Evolutionary conservation across 1,284 basidiomycete genomes (phyloP).

Genomic region (Boletellus sp.): DNA sequence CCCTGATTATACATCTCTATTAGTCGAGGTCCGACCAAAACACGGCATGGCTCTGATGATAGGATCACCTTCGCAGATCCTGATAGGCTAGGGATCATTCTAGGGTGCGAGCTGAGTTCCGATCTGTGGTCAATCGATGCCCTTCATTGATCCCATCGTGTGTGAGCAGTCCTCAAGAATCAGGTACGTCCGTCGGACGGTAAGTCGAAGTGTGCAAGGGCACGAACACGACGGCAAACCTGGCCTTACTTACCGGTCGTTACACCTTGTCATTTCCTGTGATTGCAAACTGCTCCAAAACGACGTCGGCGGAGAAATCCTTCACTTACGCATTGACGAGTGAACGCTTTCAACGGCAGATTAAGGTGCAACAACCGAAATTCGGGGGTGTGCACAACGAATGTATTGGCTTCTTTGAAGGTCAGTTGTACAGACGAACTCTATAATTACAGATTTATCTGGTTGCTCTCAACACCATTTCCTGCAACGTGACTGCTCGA

Average conservation of each 20-base stretch:
- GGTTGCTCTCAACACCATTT: constrained; percentile 65
- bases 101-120: not conserved
- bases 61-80: not conserved
- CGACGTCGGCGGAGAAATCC: too few relatives aligned
- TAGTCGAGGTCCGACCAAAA: not conserved
- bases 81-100: not conserved
- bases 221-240: not conserved
- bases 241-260: not conserved
- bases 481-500: constrained; percentile 61
- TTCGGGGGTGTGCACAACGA: too few relatives aligned
- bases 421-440: not conserved
- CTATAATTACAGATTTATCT: constrained; percentile 16
- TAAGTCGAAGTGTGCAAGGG: not conserved
- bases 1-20: constrained; percentile 23
- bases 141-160: too few relatives aligned
- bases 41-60: not conserved
- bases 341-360: too few relatives aligned
- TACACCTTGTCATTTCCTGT: too few relatives aligned
- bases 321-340: too few relatives aligned
- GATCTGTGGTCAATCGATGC: not conserved
- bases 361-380: too few relatives aligned
- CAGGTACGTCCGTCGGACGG: too few relatives aligned
- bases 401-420: too few relatives aligned
- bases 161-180: too few relatives aligned
- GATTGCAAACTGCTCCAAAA: too few relatives aligned